Conservation (phyloP, 805 yeast species). For the Saccharomycopsis sp. region DNA sequence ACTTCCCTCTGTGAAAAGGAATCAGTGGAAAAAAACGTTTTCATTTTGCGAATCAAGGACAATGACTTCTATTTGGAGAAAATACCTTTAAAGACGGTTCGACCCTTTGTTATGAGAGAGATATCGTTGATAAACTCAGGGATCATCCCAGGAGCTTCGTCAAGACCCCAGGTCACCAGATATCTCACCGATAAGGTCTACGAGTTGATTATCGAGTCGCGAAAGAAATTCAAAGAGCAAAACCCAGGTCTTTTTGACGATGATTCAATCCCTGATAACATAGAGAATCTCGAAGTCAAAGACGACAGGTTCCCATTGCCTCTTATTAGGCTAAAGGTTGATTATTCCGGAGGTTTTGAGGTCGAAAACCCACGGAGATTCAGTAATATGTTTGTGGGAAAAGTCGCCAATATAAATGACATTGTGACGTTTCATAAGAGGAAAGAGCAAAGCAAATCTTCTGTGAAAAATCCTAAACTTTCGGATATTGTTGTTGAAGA, state of each 20-base stretch:
- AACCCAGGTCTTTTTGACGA: conserved; percentile 30
- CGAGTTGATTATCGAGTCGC: conserved; percentile 53
- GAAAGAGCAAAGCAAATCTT: conserved; percentile 26
- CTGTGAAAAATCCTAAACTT: conserved; percentile 11
- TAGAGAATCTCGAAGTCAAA: neutral
- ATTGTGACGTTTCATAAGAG: conserved; percentile 65
- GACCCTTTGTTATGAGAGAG: conserved; percentile 77
- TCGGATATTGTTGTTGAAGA: conserved; percentile 32
- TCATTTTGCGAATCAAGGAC: conserved; percentile 59
- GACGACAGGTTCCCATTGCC: conserved; percentile 60
- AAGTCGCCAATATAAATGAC: conserved; percentile 86
- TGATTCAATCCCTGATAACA: conserved; percentile 8
- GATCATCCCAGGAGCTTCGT: conserved; percentile 53
- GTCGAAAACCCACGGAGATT: conserved; percentile 87
- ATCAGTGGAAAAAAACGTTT: conserved; percentile 65
- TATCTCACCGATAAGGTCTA: conserved; percentile 63
- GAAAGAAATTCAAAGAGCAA: conserved; percentile 37
- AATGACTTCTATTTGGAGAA: conserved; percentile 50
- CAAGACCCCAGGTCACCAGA: conserved; percentile 51
- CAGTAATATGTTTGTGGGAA: conserved; percentile 83
- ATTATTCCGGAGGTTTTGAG: conserved; percentile 84
- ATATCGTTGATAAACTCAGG: conserved; percentile 48
- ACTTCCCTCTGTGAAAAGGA: conserved; percentile 87
- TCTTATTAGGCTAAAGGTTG: conserved; percentile 72
- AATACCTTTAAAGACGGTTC: conserved; percentile 57